These are phyloP conservation scores for Solanum raphanifolium DNA, from an alignment of 257 asterid genomes.

Conservation along the genomic window DNA sequence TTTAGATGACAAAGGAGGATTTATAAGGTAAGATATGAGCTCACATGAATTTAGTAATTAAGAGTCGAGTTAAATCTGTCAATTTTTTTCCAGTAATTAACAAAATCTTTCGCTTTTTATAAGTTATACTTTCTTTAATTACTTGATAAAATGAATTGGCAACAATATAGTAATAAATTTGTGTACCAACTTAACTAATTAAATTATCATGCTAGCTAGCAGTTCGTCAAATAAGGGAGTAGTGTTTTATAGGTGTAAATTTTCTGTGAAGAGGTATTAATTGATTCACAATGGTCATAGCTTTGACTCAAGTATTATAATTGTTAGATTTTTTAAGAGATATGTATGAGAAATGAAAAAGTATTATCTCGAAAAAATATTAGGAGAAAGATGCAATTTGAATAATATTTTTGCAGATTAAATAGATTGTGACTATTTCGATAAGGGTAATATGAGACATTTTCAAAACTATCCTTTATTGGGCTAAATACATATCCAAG, in stretches of 20 bases:
- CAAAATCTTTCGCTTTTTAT: not conserved
- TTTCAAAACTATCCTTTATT: too few relatives aligned
- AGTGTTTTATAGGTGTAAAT: too few relatives aligned
- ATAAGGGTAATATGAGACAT: too few relatives aligned
- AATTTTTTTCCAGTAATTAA: not conserved
- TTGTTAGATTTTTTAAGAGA: not conserved
- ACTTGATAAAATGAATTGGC: too few relatives aligned
- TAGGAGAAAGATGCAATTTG: too few relatives aligned
- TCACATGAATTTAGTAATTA: not conserved
- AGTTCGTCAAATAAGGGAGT: not conserved
- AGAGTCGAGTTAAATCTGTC: not conserved
- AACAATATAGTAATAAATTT: too few relatives aligned
- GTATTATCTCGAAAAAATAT: too few relatives aligned
- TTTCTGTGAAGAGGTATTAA: not conserved
- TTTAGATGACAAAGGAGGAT: too few relatives aligned
- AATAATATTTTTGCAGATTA: too few relatives aligned
- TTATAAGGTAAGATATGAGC: not conserved
- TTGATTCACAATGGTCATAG: not conserved
- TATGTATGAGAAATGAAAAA: not conserved
- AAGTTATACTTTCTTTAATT: not conserved
- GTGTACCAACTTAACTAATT: too few relatives aligned
- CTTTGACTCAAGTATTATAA: not conserved
- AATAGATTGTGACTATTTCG: too few relatives aligned
- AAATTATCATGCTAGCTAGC: not conserved
- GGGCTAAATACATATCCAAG: too few relatives aligned